Evolutionary conservation across 371 early-diverging fungal species (phyloP).

Genomic region (Dichotomocladium elegans): DNA sequence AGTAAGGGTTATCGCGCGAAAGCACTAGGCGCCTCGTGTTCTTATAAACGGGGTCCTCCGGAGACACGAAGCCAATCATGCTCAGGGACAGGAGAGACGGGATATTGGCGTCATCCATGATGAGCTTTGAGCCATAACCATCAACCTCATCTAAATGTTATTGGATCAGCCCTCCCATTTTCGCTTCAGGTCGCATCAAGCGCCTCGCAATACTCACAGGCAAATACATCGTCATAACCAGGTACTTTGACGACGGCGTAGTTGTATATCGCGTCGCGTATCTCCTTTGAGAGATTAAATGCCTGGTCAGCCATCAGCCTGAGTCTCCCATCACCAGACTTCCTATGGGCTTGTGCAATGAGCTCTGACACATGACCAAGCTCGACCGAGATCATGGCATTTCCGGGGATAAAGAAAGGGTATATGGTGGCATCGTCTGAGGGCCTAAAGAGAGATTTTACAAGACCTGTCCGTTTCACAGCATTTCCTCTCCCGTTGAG

Average conservation of each 20-base stretch:
- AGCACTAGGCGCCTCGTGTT: conserved; percentile 55
- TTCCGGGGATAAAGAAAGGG: conserved; percentile 66
- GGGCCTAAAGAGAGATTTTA: conserved; percentile 59
- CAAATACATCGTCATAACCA: conserved; percentile 35
- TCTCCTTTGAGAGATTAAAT: conserved; percentile 34
- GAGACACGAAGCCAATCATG: conserved; percentile 52
- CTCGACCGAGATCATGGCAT: conserved; percentile 65
- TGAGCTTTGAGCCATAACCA: conserved; percentile 57
- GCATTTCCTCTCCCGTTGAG: conserved; percentile 52
- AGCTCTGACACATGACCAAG: conserved; percentile 33
- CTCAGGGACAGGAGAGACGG: conserved; percentile 63
- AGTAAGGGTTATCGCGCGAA: conserved; percentile 58
- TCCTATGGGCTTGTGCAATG: conserved; percentile 1
- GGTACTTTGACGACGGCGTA: conserved; percentile 50
- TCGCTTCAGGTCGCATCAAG: background rate
- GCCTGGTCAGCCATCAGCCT: conserved; percentile 14
- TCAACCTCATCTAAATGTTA: conserved; percentile 66
- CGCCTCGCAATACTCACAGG: conserved; percentile 39
- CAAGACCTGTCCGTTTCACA: conserved; percentile 54
- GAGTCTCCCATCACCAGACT: background rate
- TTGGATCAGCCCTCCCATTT: background rate
- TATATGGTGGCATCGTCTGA: conserved; percentile 63
- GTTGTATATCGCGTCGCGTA: conserved; percentile 52
- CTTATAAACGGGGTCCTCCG: conserved; percentile 50
- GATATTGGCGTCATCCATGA: conserved; percentile 73